phyloP scores from a whole-genome alignment of 2,329 filamentous ascomycete genomes.

The Xenoacremonium recifei region DNA sequence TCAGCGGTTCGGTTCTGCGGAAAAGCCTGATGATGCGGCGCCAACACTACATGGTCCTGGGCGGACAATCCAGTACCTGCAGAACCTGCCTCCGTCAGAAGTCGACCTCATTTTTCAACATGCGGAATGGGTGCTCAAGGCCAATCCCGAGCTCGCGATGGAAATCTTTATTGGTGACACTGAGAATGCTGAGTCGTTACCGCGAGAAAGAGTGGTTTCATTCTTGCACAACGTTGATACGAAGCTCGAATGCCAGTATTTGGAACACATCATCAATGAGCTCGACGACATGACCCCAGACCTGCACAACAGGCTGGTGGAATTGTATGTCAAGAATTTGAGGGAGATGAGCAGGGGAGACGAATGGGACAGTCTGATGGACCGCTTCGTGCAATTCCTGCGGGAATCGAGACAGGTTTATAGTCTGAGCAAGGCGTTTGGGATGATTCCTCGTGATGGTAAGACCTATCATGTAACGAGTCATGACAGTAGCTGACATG shows the following conservation, averaged over 20 bases:
- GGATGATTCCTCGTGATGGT: slow-evolving; percentile 78
- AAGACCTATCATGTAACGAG: slow-evolving; percentile 25
- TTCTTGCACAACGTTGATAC: slow-evolving; percentile 72
- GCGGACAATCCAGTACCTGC: slow-evolving; percentile 85
- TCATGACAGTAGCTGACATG: neutral
- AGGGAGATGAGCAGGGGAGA: slow-evolving; percentile 41
- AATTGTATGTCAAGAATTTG: slow-evolving; percentile 63
- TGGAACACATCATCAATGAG: slow-evolving; percentile 89
- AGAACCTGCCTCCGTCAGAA: slow-evolving; percentile 80
- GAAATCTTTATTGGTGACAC: slow-evolving; percentile 92
- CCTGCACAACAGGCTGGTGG: slow-evolving; percentile 81
- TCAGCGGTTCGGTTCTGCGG: slow-evolving; percentile 70
- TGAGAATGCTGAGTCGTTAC: slow-evolving; percentile 89
- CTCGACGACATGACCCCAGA: slow-evolving; percentile 81
- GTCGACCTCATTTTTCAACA: slow-evolving; percentile 92
- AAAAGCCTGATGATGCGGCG: slow-evolving; percentile 48
- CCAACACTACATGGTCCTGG: slow-evolving; percentile 72
- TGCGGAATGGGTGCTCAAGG: slow-evolving; percentile 79
- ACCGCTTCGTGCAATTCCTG: slow-evolving; percentile 72
- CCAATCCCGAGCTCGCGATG: slow-evolving; percentile 75
- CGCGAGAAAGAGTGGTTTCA: slow-evolving; percentile 69
- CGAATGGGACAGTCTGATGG: slow-evolving; percentile 58
- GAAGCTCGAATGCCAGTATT: slow-evolving; percentile 73
- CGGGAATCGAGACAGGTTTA: slow-evolving; percentile 72
- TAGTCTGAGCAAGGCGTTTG: slow-evolving; percentile 74